phyloP scores from a whole-genome alignment of 2,329 filamentous ascomycete genomes.

The Talaromyces sp. region DNA sequence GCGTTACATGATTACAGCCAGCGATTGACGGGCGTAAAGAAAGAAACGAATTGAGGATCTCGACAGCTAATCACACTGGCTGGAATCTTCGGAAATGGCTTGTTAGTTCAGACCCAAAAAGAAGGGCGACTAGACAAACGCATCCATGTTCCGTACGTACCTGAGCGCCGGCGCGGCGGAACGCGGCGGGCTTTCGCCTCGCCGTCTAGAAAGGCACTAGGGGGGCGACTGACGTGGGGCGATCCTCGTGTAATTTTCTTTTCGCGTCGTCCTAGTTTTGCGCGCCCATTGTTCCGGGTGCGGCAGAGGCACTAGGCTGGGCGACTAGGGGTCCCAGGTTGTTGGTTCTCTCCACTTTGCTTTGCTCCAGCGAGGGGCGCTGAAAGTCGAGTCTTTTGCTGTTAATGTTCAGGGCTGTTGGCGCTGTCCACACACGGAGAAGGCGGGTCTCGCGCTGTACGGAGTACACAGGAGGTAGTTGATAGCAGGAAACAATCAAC shows the following conservation, averaged over 20 bases:
- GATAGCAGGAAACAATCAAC: no score
- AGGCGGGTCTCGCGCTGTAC: no score
- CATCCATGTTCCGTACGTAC: not conserved
- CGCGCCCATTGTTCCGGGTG: not conserved
- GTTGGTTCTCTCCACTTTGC: not conserved
- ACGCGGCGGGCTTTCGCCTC: not conserved
- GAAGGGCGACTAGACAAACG: not conserved
- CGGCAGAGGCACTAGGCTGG: not conserved
- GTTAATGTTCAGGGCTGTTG: not conserved
- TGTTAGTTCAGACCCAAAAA: not conserved
- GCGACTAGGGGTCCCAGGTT: not conserved
- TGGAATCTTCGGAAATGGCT: not conserved
- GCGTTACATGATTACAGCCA: not conserved
- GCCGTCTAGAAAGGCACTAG: not conserved
- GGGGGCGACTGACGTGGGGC: slow-evolving; percentile 21
- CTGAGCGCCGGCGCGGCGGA: not conserved
- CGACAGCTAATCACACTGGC: not conserved
- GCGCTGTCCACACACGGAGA: no score
- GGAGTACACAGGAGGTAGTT: no score
- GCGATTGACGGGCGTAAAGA: not conserved
- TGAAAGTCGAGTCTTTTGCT: not conserved
- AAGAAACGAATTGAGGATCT: not conserved
- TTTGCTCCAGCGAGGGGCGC: not conserved
- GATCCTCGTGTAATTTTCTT: slow-evolving; percentile 26
- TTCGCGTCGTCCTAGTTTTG: not conserved